phyloP scores from a whole-genome alignment of 2,329 filamentous ascomycete genomes.

The Trichoderma sp. region DNA sequence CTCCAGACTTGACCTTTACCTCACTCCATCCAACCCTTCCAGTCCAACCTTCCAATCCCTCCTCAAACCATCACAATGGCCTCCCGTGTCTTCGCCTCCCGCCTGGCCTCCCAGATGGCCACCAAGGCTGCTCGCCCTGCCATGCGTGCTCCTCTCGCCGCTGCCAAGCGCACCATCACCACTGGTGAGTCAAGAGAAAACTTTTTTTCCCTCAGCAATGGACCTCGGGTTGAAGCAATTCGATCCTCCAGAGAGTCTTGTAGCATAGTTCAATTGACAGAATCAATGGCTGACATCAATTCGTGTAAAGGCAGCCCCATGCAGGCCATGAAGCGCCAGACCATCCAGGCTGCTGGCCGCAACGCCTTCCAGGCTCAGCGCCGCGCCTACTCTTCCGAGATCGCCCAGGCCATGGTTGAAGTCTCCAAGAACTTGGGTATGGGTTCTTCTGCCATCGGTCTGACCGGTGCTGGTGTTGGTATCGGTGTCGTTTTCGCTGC shows the following conservation, averaged over 20 bases:
- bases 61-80: conserved; percentile 69
- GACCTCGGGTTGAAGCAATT: neutral
- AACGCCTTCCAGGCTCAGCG: conserved; percentile 63
- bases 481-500: conserved; percentile 92
- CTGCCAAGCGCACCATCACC: conserved; percentile 74
- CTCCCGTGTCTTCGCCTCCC: conserved; percentile 74
- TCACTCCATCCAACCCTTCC: conserved; percentile 33
- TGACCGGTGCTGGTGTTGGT: conserved; percentile 90
- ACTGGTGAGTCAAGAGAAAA: conserved; percentile 57
- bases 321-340: conserved; percentile 74
- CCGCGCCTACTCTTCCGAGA: conserved; percentile 83
- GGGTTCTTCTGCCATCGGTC: conserved; percentile 86
- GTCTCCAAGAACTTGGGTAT: conserved; percentile 89
- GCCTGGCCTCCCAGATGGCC: conserved; percentile 74
- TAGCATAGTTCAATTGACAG: conserved; percentile 34
- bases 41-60: conserved; percentile 28
- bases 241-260: conserved; percentile 27
- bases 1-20: conserved; percentile 32
- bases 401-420: conserved; percentile 84
- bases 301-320: conserved; percentile 54
- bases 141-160: conserved; percentile 61
- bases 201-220: conserved; percentile 29
- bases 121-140: conserved; percentile 76
- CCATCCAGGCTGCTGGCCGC: conserved; percentile 65
- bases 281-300: conserved; percentile 35